phyloP scores from a whole-genome alignment of 495 filamentous ascomycete genomes.

The Hypoxylon fuscum region DNA sequence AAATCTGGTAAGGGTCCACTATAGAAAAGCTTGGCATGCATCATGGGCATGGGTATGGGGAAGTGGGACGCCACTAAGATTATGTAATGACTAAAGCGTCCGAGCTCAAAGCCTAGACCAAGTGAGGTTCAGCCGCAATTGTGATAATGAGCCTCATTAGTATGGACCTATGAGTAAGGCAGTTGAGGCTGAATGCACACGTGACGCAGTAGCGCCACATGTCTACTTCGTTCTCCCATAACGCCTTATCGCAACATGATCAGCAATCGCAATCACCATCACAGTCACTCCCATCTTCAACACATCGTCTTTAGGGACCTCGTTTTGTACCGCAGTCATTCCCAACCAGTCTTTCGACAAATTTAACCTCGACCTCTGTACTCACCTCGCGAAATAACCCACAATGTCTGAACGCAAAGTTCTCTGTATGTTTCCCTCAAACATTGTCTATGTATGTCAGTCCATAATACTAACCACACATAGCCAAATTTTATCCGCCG shows the following conservation, averaged over 20 bases:
- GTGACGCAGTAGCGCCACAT: conserved; percentile 22
- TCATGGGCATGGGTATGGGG: conserved; percentile 34
- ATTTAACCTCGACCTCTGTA: neutral
- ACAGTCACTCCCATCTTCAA: conserved; percentile 7
- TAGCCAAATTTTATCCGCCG: conserved; percentile 84
- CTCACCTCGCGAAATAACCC: conserved; percentile 23
- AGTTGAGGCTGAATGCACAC: conserved; percentile 26
- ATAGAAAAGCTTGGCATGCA: conserved; percentile 26
- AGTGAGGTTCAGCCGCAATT: conserved; percentile 34
- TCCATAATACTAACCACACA: conserved; percentile 18
- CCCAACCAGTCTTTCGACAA: neutral
- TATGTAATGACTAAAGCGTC: conserved; percentile 1
- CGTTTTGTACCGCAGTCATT: too few relatives aligned
- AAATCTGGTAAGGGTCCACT: too few relatives aligned
- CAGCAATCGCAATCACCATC: neutral
- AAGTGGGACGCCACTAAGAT: conserved; percentile 9
- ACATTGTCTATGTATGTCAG: conserved; percentile 64
- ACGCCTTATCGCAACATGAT: conserved; percentile 1
- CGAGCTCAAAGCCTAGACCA: conserved; percentile 10
- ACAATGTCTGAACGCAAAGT: conserved; percentile 96
- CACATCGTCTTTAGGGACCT: conserved; percentile 1
- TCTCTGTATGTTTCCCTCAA: conserved; percentile 57
- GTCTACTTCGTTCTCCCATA: neutral
- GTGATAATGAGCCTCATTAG: conserved; percentile 9
- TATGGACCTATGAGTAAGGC: conserved; percentile 25